Evolutionary conservation across 345 rosid genomes (phyloP).

Genomic region (Viola odorata): DNA sequence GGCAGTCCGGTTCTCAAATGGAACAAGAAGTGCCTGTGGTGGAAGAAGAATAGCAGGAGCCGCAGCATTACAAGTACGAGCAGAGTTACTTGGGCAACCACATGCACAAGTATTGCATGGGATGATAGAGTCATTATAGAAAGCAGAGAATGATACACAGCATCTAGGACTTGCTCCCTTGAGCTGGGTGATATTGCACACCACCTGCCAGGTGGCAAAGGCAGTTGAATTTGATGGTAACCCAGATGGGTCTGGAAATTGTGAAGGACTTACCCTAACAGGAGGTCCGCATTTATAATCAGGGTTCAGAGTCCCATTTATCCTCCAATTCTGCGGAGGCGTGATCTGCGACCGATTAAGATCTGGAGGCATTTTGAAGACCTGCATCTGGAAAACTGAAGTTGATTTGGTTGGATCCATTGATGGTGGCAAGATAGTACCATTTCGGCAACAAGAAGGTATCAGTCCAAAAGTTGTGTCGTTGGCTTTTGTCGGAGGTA

Average conservation of each 20-base stretch:
- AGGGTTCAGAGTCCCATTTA: constrained; percentile 77
- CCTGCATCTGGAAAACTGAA: constrained; percentile 79
- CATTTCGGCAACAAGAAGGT: constrained; percentile 83
- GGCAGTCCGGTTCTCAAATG: constrained; percentile 72
- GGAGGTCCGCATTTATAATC: constrained; percentile 84
- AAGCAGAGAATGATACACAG: constrained; percentile 90
- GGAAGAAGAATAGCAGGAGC: constrained; percentile 79
- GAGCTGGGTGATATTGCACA: constrained; percentile 82
- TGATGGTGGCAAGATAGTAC: constrained; percentile 68
- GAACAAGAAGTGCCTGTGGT: constrained; percentile 69
- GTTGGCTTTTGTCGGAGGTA: constrained; percentile 80
- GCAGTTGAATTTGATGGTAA: constrained; percentile 55
- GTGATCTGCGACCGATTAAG: constrained; percentile 59
- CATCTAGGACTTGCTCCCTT: constrained; percentile 62
- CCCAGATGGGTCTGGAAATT: constrained; percentile 66
- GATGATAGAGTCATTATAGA: constrained; percentile 77
- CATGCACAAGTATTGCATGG: constrained; percentile 91
- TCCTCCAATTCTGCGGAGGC: constrained; percentile 84
- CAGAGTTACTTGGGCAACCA: constrained; percentile 58
- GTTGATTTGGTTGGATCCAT: constrained; percentile 83
- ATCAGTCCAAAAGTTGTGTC: constrained; percentile 60
- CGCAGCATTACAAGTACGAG: constrained; percentile 55
- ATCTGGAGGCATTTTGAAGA: constrained; percentile 86
- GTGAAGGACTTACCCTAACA: constrained; percentile 68
- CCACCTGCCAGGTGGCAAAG: constrained; percentile 92